Conservation (phyloP, 2,329 filamentous ascomycete species). For the Aspergillus costaricaensis region DNA sequence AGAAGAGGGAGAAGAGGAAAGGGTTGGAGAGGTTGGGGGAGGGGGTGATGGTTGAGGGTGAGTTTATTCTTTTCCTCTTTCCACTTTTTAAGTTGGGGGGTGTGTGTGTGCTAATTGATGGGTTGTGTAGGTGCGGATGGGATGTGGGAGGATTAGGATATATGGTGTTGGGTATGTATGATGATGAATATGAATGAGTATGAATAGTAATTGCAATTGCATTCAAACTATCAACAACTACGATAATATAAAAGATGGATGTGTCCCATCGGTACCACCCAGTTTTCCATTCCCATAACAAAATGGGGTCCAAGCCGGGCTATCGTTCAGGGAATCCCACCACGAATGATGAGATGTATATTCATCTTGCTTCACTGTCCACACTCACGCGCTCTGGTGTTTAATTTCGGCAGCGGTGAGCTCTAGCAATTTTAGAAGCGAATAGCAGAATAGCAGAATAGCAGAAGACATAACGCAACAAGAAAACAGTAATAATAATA, state of each 20-base stretch:
- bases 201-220: background rate
- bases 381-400: constrained; percentile 57
- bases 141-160: constrained; percentile 26
- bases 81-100: background rate
- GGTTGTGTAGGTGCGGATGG: constrained; percentile 36
- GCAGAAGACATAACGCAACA: background rate
- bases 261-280: constrained; percentile 48
- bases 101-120: background rate
- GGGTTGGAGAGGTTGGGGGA: constrained; percentile 42
- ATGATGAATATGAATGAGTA: background rate
- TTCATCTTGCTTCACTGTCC: constrained; percentile 60
- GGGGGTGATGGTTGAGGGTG: constrained; percentile 38
- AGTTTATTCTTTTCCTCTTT: constrained; percentile 12
- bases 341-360: constrained; percentile 27
- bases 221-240: background rate
- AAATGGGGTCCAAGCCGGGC: constrained; percentile 48
- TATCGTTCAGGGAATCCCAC: constrained; percentile 40
- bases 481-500: background rate
- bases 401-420: constrained; percentile 53
- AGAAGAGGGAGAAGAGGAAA: constrained; percentile 57
- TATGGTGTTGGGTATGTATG: background rate
- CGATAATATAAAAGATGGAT: constrained; percentile 26
- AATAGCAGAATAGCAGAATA: background rate
- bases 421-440: constrained; percentile 59
- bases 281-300: constrained; percentile 48